These are phyloP conservation scores for Gremmenia infestans DNA, from an alignment of 2,329 filamentous ascomycete species.

Conservation along the genomic window DNA sequence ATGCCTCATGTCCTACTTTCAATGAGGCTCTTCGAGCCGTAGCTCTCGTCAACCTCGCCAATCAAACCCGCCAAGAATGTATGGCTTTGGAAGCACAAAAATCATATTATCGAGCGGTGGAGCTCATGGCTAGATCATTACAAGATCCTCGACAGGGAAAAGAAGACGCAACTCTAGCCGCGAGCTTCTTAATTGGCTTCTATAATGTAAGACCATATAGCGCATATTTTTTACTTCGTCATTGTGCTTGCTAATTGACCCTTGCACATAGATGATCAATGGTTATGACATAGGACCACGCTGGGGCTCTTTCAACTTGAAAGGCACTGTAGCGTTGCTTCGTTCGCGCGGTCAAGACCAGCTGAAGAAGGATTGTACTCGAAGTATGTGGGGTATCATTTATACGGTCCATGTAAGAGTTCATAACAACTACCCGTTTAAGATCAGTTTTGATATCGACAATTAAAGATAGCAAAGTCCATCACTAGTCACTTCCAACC, in stretches of 20 bases:
- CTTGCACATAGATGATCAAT: not conserved
- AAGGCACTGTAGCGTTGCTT: not conserved
- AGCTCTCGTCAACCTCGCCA: not conserved
- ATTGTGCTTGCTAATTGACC: not conserved
- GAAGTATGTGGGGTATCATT: not conserved
- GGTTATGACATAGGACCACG: not conserved
- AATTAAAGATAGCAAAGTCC: not conserved
- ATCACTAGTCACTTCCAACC: not conserved
- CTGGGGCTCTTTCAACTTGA: not conserved
- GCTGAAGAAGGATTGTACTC: not conserved
- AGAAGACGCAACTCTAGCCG: not conserved
- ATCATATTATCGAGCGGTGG: not conserved
- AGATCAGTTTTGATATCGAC: not conserved
- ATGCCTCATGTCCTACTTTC: not conserved
- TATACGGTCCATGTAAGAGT: not conserved
- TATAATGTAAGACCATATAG: not conserved
- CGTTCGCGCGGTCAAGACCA: not conserved
- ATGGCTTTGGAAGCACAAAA: not conserved
- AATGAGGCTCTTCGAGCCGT: not conserved
- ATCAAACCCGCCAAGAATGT: not conserved
- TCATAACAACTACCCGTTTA: not conserved
- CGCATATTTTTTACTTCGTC: not conserved
- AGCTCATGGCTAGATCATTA: not conserved
- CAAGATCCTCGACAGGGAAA: not conserved
- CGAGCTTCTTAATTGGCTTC: not conserved